A percentile compares a stretch with the other conserved stretches of the same genome.
These are phyloP conservation scores for Candida sanyiensis DNA, from an alignment of 805 yeast genomes.

Conservation along the genomic window DNA sequence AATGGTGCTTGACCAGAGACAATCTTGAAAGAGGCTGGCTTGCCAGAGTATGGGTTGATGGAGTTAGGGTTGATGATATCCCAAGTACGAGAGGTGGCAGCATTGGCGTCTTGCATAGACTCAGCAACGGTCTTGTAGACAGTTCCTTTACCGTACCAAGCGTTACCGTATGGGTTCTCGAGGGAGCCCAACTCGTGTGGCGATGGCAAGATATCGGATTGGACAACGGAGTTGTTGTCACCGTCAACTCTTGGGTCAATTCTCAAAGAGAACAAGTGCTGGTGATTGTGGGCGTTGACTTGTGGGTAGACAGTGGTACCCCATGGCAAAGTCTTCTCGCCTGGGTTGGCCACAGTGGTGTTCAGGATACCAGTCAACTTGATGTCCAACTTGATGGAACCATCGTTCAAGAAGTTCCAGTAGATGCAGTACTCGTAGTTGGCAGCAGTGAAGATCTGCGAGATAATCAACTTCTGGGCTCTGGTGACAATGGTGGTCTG, in stretches of 20 bases:
- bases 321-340: constrained; percentile 67
- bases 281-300: constrained; percentile 82
- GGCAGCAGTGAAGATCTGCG: constrained; percentile 83
- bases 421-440: constrained; percentile 82
- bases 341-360: constrained; percentile 60
- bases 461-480: constrained; percentile 65
- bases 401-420: constrained; percentile 81
- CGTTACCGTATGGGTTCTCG: constrained; percentile 77
- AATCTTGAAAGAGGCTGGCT: constrained; percentile 71
- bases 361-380: constrained; percentile 79
- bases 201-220: constrained; percentile 56
- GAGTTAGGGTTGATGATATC: constrained; percentile 69
- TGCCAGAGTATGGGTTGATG: constrained; percentile 62
- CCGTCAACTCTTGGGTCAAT: constrained; percentile 80
- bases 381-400: constrained; percentile 72
- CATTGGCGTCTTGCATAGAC: constrained; percentile 55
- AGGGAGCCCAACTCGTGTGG: constrained; percentile 56
- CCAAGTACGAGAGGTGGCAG: constrained; percentile 67
- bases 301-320: constrained; percentile 77
- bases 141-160: constrained; percentile 59
- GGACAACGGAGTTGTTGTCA: constrained; percentile 67
- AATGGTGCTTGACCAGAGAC: constrained; percentile 73
- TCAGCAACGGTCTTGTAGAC: constrained; percentile 65
- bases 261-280: constrained; percentile 74
- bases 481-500: constrained; percentile 70